Conservation (phyloP, 108 stramenopile genomes). For the Aurantiochytrium sp. region DNA sequence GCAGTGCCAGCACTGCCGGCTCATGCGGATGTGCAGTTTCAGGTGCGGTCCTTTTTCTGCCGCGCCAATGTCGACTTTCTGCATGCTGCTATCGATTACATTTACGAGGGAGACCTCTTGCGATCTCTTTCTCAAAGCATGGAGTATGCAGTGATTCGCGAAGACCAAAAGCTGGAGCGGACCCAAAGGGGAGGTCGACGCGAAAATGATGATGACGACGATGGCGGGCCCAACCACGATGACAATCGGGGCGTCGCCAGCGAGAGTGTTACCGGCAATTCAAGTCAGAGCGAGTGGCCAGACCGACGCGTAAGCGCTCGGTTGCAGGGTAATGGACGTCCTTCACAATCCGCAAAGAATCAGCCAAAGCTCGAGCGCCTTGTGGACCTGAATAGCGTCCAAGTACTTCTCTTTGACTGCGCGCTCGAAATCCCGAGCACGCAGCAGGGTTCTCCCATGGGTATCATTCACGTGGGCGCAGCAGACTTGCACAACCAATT, state of each 20-base stretch:
- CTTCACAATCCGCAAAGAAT: no score
- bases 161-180: background rate
- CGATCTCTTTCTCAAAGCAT: background rate
- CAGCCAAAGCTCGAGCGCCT: background rate
- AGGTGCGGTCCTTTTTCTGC: background rate
- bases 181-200: background rate
- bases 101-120: background rate
- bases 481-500: background rate
- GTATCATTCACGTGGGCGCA: background rate
- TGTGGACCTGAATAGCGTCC: background rate
- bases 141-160: background rate
- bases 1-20: background rate
- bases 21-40: background rate
- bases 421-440: background rate
- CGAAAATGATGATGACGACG: background rate
- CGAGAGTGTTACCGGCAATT: background rate
- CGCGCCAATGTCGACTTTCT: background rate
- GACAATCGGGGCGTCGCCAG: background rate
- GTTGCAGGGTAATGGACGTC: no score
- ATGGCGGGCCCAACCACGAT: background rate
- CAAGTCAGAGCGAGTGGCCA: no score
- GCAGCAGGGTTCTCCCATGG: background rate
- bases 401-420: background rate
- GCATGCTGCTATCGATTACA: background rate
- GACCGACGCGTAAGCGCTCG: no score